Conservation (phyloP, 1,139 yeast species). For the Komagataea norvegica region DNA sequence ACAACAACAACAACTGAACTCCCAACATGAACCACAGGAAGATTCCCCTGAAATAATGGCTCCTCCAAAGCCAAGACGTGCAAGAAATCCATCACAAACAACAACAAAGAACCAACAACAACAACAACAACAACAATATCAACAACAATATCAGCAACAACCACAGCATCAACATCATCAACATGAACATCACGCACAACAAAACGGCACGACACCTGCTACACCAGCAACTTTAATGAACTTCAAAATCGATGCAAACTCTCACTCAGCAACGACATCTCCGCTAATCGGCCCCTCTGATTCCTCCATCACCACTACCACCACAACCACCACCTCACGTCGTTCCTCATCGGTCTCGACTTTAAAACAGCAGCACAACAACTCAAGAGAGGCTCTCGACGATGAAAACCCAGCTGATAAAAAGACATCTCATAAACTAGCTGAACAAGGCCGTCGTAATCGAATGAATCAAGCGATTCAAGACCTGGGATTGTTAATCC, state of each 20-base stretch:
- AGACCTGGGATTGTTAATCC: constrained; percentile 66
- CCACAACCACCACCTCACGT: constrained; percentile 14
- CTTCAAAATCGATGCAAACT: constrained; percentile 23
- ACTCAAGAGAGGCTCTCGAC: constrained; percentile 6
- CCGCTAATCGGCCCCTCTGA: constrained; percentile 3
- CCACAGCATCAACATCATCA: no score
- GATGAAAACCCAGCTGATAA: constrained; percentile 38
- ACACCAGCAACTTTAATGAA: constrained; percentile 42
- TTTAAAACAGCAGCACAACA: constrained; percentile 10
- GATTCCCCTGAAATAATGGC: constrained; percentile 18
- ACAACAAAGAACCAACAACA: no score
- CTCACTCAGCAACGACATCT: background rate
- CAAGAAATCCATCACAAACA: constrained; percentile 9
- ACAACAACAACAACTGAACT: constrained; percentile 10
- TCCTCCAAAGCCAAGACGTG: constrained; percentile 19
- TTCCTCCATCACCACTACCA: constrained; percentile 18
- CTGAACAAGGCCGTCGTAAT: constrained; percentile 94
- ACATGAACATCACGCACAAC: background rate
- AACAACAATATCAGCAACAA: no score
- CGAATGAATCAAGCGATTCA: constrained; percentile 83
- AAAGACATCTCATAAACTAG: constrained; percentile 82
- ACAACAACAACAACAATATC: no score
- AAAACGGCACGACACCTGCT: constrained; percentile 26
- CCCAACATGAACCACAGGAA: constrained; percentile 13
- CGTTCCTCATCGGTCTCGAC: constrained; percentile 18